A percentile compares a stretch with the other conserved stretches of the same genome.
Conservation (phyloP, 2,329 filamentous ascomycete genomes). For the Diaporthe vexans region DNA sequence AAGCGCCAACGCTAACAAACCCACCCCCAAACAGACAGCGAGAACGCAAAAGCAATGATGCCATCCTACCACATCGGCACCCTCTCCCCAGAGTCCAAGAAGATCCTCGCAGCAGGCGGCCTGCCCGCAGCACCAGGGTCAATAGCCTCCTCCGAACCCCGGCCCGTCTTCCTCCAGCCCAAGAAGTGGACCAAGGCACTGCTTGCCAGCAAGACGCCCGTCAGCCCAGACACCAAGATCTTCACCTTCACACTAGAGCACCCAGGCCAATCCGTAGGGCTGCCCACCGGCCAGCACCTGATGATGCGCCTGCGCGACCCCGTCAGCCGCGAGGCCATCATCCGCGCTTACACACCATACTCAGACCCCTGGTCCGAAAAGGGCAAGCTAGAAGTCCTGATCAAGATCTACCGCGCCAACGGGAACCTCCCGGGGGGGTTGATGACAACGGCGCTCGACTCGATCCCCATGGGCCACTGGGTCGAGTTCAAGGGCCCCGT, state of each 20-base stretch:
- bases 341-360: slow-evolving; percentile 89
- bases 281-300: slow-evolving; percentile 88
- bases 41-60: slow-evolving; percentile 95
- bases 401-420: slow-evolving; percentile 84
- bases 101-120: slow-evolving; percentile 63
- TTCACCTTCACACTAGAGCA: slow-evolving; percentile 87
- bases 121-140: slow-evolving; percentile 50
- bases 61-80: slow-evolving; percentile 85
- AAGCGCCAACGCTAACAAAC: slow-evolving; percentile 47
- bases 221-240: slow-evolving; percentile 84
- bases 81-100: slow-evolving; percentile 71
- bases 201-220: slow-evolving; percentile 75
- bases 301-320: slow-evolving; percentile 86
- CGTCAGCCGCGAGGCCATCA: slow-evolving; percentile 78
- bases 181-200: slow-evolving; percentile 81
- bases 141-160: slow-evolving; percentile 50
- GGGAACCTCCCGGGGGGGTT: slow-evolving; percentile 72
- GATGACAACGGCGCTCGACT: slow-evolving; percentile 86
- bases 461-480: slow-evolving; percentile 77
- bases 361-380: slow-evolving; percentile 69
- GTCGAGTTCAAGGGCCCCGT: slow-evolving; percentile 92
- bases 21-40: slow-evolving; percentile 74
- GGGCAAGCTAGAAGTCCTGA: slow-evolving; percentile 79
- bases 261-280: slow-evolving; percentile 76
- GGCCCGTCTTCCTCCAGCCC: slow-evolving; percentile 77